Percentiles rank a stretch among this genome's conserved stretches.
Evolutionary conservation across 176 grass and related monocot genomes (phyloP).

Genomic region (Juncus effusus): DNA sequence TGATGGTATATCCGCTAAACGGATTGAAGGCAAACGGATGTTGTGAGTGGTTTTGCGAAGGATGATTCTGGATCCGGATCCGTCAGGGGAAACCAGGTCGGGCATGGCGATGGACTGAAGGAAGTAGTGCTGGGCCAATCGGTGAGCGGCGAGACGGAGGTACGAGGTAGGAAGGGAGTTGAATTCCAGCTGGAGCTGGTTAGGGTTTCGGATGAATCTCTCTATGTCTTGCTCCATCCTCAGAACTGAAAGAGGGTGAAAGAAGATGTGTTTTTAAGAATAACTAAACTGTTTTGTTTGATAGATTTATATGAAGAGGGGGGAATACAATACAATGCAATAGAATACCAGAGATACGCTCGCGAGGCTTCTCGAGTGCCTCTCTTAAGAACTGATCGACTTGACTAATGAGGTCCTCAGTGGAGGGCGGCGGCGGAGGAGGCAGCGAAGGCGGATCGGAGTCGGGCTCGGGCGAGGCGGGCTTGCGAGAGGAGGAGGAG

Average conservation of each 20-base stretch:
- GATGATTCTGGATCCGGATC: constrained; percentile 71
- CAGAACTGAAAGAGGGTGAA: constrained; percentile 49
- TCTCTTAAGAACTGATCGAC: constrained; percentile 90
- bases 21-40: constrained; percentile 51
- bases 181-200: constrained; percentile 51
- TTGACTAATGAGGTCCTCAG: constrained; percentile 40
- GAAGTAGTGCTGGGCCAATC: constrained; percentile 85
- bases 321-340: background rate
- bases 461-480: constrained; percentile 34
- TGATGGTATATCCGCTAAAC: constrained; percentile 75
- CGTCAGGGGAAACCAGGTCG: constrained; percentile 66
- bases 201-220: constrained; percentile 78
- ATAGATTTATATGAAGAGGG: background rate
- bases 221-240: constrained; percentile 96
- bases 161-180: constrained; percentile 74
- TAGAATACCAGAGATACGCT: constrained; percentile 63
- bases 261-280: background rate
- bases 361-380: constrained; percentile 93
- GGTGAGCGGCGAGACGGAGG: constrained; percentile 76
- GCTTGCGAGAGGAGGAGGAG: constrained; percentile 30
- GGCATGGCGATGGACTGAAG: constrained; percentile 79
- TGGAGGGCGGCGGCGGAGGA: background rate
- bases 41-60: constrained; percentile 48
- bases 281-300: background rate
- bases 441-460: constrained; percentile 17